A percentile compares a stretch with the other conserved stretches of the same genome.
phyloP scores from a whole-genome alignment of 1,284 basidiomycete genomes.

The Apiotrichum sp. region DNA sequence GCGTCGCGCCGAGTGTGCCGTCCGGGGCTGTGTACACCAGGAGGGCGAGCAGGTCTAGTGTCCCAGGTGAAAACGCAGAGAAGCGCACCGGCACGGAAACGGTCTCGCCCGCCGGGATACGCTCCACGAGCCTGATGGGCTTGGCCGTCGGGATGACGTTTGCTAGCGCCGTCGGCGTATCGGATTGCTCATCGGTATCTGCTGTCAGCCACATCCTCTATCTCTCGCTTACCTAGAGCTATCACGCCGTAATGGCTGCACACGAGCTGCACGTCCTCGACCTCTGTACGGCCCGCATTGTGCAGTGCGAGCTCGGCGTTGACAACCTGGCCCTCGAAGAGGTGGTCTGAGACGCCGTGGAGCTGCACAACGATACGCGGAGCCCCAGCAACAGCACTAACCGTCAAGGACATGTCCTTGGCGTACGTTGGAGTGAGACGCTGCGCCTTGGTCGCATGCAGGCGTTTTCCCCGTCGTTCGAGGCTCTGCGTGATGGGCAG shows the following conservation, averaged over 20 bases:
- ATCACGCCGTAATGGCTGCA: slow-evolving; percentile 27
- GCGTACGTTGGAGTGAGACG: slow-evolving; percentile 46
- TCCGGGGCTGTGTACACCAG: slow-evolving; percentile 20
- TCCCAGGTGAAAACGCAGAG: slow-evolving; percentile 14
- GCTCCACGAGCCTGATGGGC: slow-evolving; percentile 25
- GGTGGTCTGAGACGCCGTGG: slow-evolving; percentile 19
- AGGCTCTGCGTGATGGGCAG: slow-evolving; percentile 47
- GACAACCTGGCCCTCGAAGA: slow-evolving; percentile 40
- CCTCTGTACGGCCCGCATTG: slow-evolving; percentile 34
- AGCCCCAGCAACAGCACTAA: slow-evolving; percentile 36
- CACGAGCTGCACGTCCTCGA: slow-evolving; percentile 34
- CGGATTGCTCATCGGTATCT: slow-evolving; percentile 2
- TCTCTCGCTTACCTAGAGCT: neutral
- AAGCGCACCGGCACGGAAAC: slow-evolving; percentile 23
- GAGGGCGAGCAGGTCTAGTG: slow-evolving; percentile 25
- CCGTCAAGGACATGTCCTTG: slow-evolving; percentile 41
- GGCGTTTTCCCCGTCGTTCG: slow-evolving; percentile 41
- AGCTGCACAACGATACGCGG: slow-evolving; percentile 38
- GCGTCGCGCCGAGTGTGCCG: slow-evolving; percentile 11
- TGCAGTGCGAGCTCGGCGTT: slow-evolving; percentile 24
- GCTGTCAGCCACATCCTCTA: neutral
- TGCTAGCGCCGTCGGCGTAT: slow-evolving; percentile 13
- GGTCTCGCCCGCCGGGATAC: slow-evolving; percentile 23
- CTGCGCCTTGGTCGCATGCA: slow-evolving; percentile 47
- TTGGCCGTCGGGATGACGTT: slow-evolving; percentile 15